Conservation (phyloP, 2,329 filamentous ascomycete species). For the Colletotrichum sp. region DNA sequence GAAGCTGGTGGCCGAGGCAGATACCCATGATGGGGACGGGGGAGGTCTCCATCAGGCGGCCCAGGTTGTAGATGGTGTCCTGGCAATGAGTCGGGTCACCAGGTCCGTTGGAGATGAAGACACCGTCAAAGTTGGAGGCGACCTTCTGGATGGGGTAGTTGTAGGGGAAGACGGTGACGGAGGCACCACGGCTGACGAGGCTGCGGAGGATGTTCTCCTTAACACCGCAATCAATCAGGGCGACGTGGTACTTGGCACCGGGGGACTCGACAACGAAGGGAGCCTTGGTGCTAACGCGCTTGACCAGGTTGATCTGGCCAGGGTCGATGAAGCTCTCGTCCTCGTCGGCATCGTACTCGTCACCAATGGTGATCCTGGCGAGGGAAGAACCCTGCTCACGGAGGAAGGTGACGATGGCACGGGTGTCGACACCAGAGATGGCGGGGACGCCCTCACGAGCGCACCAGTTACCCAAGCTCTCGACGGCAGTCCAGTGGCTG, state of each 20-base stretch:
- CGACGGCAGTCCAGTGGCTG: constrained; percentile 98
- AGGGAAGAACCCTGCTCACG: constrained; percentile 97
- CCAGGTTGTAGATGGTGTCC: constrained; percentile 90
- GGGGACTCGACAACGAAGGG: constrained; percentile 93
- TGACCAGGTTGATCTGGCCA: constrained; percentile 94
- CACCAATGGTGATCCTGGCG: constrained; percentile 91
- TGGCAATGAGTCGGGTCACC: constrained; percentile 98
- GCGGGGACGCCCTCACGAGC: constrained; percentile 94
- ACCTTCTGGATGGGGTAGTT: constrained; percentile 99
- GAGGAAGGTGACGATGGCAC: constrained; percentile 93
- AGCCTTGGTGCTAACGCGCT: constrained; percentile 95
- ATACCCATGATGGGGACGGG: constrained; percentile 96
- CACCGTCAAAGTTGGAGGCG: constrained; percentile 94
- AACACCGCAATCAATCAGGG: constrained; percentile 96
- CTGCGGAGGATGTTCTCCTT: constrained; percentile 99
- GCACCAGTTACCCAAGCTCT: constrained; percentile 93
- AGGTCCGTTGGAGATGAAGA: constrained; percentile 99
- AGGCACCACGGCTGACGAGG: constrained; percentile 88
- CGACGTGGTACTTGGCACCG: constrained; percentile 85
- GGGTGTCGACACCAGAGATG: constrained; percentile 96
- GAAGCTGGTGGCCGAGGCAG: constrained; percentile 94
- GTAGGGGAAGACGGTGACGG: constrained; percentile 93
- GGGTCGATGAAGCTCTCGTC: constrained; percentile 96
- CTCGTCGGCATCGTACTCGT: constrained; percentile 98
- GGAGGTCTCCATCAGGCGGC: constrained; percentile 88